Percentiles rank a stretch among this genome's conserved stretches.
phyloP scores from a whole-genome alignment of 1,284 basidiomycete genomes.

The Microbotryum scabiosae region DNA sequence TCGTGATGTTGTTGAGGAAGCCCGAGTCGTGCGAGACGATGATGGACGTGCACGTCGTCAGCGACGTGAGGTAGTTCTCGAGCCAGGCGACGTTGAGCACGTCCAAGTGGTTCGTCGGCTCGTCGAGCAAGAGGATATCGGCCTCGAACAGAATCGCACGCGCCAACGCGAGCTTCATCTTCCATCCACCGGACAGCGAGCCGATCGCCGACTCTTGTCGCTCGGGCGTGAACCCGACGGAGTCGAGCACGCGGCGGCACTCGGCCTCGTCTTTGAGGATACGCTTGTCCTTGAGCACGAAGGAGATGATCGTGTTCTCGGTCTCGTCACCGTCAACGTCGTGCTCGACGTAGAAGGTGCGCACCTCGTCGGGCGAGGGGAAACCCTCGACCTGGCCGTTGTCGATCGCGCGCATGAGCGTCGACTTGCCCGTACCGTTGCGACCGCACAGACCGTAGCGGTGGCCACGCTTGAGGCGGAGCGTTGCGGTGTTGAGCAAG shows the following conservation, averaged over 20 bases:
- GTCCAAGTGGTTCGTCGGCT: constrained; percentile 97
- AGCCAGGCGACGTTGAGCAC: constrained; percentile 96
- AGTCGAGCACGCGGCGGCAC: constrained; percentile 67
- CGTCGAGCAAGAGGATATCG: constrained; percentile 91
- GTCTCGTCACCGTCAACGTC: constrained; percentile 89
- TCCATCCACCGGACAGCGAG: constrained; percentile 97
- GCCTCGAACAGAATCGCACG: constrained; percentile 99
- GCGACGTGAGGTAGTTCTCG: constrained; percentile 83
- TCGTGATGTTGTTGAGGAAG: constrained; percentile 98
- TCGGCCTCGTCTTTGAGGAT: constrained; percentile 64
- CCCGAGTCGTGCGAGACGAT: constrained; percentile 71
- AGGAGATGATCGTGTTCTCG: constrained; percentile 80
- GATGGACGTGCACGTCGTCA: constrained; percentile 83
- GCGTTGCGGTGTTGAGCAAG: constrained; percentile 85
- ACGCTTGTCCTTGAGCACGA: constrained; percentile 79
- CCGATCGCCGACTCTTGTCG: constrained; percentile 80
- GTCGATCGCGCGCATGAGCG: constrained; percentile 61
- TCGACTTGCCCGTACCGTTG: constrained; percentile 98
- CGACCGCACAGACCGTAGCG: constrained; percentile 97
- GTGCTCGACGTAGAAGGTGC: constrained; percentile 98
- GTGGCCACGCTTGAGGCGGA: constrained; percentile 96
- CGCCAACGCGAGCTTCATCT: constrained; percentile 99
- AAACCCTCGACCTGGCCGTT: constrained; percentile 89
- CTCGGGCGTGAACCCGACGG: constrained; percentile 83
- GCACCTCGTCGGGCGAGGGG: constrained; percentile 89